Percentiles rank a stretch among this genome's conserved stretches.
Conservation (phyloP, 257 asterid species). For the Jaltomata sinuosa region DNA sequence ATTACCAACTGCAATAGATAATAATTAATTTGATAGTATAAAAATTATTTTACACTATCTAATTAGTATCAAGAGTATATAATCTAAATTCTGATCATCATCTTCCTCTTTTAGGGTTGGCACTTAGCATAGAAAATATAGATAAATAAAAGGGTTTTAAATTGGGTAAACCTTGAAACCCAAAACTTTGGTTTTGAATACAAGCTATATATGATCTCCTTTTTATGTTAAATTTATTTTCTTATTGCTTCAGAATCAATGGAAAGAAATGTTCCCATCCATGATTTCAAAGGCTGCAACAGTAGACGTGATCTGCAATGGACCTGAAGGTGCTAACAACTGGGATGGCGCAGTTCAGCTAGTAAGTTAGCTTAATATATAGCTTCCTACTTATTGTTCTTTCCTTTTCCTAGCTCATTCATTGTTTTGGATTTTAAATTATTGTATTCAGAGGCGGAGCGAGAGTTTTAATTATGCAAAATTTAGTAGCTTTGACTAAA, state of each 20-base stretch:
- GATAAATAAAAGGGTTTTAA: not conserved
- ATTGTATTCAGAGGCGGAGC: too few relatives aligned
- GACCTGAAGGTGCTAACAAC: conserved; percentile 47
- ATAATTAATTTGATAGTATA: too few relatives aligned
- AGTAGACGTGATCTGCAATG: conserved; percentile 47
- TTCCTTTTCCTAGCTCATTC: not conserved
- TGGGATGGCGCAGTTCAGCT: conserved; percentile 66
- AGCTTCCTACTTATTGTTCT: not conserved
- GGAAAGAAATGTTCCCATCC: conserved; percentile 61
- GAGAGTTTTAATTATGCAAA: too few relatives aligned
- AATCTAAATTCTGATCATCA: not conserved
- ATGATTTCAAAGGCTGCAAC: conserved; percentile 65
- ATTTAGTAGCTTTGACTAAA: too few relatives aligned
- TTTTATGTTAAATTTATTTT: not conserved
- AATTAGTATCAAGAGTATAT: not conserved
- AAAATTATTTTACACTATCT: not conserved
- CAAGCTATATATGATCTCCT: not conserved
- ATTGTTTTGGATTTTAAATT: not conserved
- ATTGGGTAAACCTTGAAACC: not conserved
- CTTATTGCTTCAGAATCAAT: not conserved
- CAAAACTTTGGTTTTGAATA: not conserved
- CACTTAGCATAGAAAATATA: not conserved
- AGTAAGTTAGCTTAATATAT: conserved; percentile 32
- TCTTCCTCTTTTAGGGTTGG: not conserved
- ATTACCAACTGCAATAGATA: too few relatives aligned